Percentiles rank a stretch among this genome's conserved stretches.
Evolutionary conservation across 2,329 filamentous ascomycete species (phyloP).

Genomic region (Fusarium buxicola): DNA sequence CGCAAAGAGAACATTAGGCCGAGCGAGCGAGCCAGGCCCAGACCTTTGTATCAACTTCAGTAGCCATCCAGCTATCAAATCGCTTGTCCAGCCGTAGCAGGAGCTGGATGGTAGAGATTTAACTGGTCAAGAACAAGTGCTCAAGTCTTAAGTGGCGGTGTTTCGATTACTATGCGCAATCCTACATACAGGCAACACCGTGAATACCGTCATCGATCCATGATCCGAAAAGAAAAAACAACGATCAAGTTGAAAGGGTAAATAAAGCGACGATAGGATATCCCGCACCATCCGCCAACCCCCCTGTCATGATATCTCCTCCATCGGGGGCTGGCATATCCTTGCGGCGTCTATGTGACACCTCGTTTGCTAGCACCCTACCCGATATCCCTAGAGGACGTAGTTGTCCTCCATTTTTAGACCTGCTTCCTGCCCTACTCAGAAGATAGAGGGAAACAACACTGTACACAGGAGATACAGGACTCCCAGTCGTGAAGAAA

Average conservation of each 20-base stretch:
- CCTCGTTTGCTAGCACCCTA: slow-evolving; percentile 32
- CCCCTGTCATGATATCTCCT: slow-evolving; percentile 26
- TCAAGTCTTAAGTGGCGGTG: slow-evolving; percentile 40
- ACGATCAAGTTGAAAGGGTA: slow-evolving; percentile 46
- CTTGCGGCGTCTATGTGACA: slow-evolving; percentile 29
- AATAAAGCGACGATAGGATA: slow-evolving; percentile 48
- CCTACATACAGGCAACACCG: slow-evolving; percentile 47
- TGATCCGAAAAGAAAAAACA: slow-evolving; percentile 39
- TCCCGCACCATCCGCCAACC: slow-evolving; percentile 39
- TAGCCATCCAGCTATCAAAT: neutral
- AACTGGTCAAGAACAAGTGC: slow-evolving; percentile 16
- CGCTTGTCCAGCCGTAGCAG: neutral
- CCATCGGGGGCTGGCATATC: slow-evolving; percentile 22
- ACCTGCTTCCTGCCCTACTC: slow-evolving; percentile 19
- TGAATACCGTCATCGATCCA: slow-evolving; percentile 35
- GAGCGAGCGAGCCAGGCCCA: too few relatives aligned
- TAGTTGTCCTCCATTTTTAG: slow-evolving; percentile 38
- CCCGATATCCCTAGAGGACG: slow-evolving; percentile 39
- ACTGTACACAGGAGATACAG: slow-evolving; percentile 44
- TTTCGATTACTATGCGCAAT: slow-evolving; percentile 48
- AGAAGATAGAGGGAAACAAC: slow-evolving; percentile 15
- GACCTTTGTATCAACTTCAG: neutral
- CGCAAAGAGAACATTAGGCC: too few relatives aligned
- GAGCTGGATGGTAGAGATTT: neutral
- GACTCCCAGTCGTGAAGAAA: slow-evolving; percentile 37